Conservation (phyloP, 495 filamentous ascomycete genomes). For the Xylaria bambusicola region DNA sequence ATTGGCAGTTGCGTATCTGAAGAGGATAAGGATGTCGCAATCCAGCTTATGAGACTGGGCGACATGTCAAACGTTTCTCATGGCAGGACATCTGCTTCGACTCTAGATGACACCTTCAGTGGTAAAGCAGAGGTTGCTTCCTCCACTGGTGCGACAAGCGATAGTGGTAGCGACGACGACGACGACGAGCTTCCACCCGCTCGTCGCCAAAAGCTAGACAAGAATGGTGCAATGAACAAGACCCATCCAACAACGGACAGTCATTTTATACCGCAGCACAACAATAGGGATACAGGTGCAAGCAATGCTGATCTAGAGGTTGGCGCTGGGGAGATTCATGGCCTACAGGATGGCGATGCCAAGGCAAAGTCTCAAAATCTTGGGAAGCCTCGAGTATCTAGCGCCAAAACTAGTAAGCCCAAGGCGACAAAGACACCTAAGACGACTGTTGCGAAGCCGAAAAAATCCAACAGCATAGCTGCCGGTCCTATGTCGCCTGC, state of each 20-base stretch:
- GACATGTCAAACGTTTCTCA: conserved; percentile 87
- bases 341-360: conserved; percentile 28
- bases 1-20: conserved; percentile 94
- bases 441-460: conserved; percentile 53
- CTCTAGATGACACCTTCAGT: conserved; percentile 87
- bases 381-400: conserved; percentile 46
- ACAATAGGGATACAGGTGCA: conserved; percentile 73
- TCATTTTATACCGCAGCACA: conserved; percentile 63
- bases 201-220: conserved; percentile 63
- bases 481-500: conserved; percentile 67
- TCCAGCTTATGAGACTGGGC: conserved; percentile 94
- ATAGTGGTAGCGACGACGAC: conserved; percentile 73
- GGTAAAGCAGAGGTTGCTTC: conserved; percentile 83
- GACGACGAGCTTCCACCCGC: conserved; percentile 69
- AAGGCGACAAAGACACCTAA: conserved; percentile 50
- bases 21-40: conserved; percentile 96
- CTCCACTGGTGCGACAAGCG: conserved; percentile 78
- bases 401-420: conserved; percentile 45
- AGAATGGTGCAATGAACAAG: conserved; percentile 45
- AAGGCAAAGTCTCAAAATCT: conserved; percentile 41
- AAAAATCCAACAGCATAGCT: conserved; percentile 46
- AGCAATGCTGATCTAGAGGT: conserved; percentile 67
- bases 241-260: conserved; percentile 59
- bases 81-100: conserved; percentile 89
- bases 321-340: conserved; percentile 31